These are phyloP conservation scores for Serendipita sp. DNA, from an alignment of 768 basidiomycete genomes.

Conservation along the genomic window DNA sequence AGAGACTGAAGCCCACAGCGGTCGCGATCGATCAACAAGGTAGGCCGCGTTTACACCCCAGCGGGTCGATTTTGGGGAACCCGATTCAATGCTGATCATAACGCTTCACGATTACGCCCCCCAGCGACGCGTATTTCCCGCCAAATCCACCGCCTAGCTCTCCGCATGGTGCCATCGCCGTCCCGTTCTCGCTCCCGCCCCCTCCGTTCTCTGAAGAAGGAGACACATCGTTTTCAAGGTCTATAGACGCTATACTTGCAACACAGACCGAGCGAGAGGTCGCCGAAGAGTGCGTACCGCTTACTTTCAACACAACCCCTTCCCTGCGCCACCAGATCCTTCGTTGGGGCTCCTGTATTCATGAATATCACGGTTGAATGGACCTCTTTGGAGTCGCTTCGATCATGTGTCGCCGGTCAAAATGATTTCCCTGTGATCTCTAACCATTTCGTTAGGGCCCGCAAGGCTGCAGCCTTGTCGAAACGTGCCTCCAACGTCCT, in stretches of 20 bases:
- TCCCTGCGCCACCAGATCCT: conserved; percentile 4
- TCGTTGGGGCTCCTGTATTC: background rate
- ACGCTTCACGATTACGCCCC: background rate
- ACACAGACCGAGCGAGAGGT: conserved; percentile 5
- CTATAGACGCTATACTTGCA: conserved; percentile 1
- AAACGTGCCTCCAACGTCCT: conserved; percentile 67
- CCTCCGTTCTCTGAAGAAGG: background rate
- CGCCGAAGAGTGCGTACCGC: conserved; percentile 1
- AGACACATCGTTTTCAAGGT: conserved; percentile 3
- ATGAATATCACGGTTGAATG: background rate
- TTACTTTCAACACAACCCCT: background rate
- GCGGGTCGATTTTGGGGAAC: background rate
- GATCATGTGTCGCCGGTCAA: background rate
- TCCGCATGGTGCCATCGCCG: background rate
- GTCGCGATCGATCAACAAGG: conserved; percentile 1
- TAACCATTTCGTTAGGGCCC: background rate
- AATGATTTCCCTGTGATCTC: background rate
- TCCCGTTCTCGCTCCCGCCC: conserved; percentile 1
- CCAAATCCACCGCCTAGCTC: background rate
- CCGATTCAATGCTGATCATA: background rate
- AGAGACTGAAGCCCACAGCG: background rate
- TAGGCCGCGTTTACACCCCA: background rate
- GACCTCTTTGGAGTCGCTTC: background rate
- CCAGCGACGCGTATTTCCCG: background rate
- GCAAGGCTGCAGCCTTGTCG: conserved; percentile 21